phyloP scores from a whole-genome alignment of 78 protist species.

The Mantamonas sphyraenae region DNA sequence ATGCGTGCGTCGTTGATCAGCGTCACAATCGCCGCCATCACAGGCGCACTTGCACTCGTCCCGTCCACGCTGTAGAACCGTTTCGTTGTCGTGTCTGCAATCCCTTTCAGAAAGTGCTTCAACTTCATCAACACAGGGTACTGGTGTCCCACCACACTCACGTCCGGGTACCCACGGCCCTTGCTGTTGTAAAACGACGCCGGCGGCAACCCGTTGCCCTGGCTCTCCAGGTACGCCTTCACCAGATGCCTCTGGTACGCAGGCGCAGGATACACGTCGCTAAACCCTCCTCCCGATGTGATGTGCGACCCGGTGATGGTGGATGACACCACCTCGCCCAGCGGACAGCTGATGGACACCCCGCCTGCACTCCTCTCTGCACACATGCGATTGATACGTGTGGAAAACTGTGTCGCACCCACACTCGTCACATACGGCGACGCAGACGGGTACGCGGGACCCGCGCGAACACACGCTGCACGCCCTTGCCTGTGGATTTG shows the following conservation, averaged over 20 bases:
- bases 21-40: slow-evolving; percentile 38
- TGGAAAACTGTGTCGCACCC: slow-evolving; percentile 9
- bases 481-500: too few species aligned
- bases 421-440: slow-evolving; percentile 32
- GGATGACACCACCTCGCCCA: too few species aligned
- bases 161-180: slow-evolving; percentile 36
- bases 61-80: too few species aligned
- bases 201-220: slow-evolving; percentile 7
- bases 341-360: too few species aligned
- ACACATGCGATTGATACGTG: too few species aligned
- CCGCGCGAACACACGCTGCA: not conserved
- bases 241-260: slow-evolving; percentile 21
- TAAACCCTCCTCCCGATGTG: slow-evolving; percentile 38
- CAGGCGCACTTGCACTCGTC: slow-evolving; percentile 51
- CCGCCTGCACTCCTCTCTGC: too few species aligned
- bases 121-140: too few species aligned
- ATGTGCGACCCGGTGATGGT: not conserved
- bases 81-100: too few species aligned
- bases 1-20: slow-evolving; percentile 36
- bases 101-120: too few species aligned
- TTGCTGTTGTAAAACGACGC: not conserved
- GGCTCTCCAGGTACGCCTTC: not conserved
- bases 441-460: slow-evolving; percentile 21
- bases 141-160: too few species aligned
- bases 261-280: not conserved